Conservation (phyloP, 2,329 filamentous ascomycete genomes). For the Chalara sp. region DNA sequence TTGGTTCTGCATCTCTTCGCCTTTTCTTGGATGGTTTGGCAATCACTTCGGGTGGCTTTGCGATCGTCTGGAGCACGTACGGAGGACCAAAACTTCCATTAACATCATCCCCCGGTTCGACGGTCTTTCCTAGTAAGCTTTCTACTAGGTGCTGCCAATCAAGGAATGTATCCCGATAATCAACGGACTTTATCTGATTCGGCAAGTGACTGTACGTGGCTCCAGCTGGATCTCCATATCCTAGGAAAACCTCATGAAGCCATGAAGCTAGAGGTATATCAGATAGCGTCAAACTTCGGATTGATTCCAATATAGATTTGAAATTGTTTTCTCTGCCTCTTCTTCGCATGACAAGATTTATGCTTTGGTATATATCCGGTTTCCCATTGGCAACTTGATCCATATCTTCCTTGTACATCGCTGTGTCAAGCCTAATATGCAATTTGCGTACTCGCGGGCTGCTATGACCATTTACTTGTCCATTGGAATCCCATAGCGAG, state of each 20-base stretch:
- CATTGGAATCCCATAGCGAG: slow-evolving; percentile 56
- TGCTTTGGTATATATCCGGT: slow-evolving; percentile 69
- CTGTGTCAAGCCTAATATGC: slow-evolving; percentile 74
- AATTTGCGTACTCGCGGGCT: slow-evolving; percentile 60
- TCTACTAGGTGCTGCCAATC: slow-evolving; percentile 92
- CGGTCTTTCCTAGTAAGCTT: slow-evolving; percentile 78
- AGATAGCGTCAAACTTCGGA: slow-evolving; percentile 76
- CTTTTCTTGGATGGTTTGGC: slow-evolving; percentile 76
- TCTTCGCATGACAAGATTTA: slow-evolving; percentile 82
- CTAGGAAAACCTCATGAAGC: slow-evolving; percentile 96
- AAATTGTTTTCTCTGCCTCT: slow-evolving; percentile 94
- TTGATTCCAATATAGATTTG: slow-evolving; percentile 85
- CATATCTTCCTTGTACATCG: slow-evolving; percentile 70
- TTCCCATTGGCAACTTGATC: slow-evolving; percentile 59
- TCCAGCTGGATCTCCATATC: slow-evolving; percentile 85
- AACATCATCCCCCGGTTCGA: slow-evolving; percentile 70
- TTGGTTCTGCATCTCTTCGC: slow-evolving; percentile 67
- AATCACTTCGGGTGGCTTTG: slow-evolving; percentile 43
- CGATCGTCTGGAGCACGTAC: slow-evolving; percentile 69
- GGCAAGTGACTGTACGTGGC: slow-evolving; percentile 79
- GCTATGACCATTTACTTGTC: slow-evolving; percentile 55
- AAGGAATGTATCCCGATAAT: slow-evolving; percentile 91
- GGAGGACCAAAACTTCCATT: slow-evolving; percentile 75
- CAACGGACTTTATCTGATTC: slow-evolving; percentile 70
- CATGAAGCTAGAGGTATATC: slow-evolving; percentile 82